Percentiles rank a stretch among this genome's conserved stretches.
These are phyloP conservation scores for Didymosphaeria variabile DNA, from an alignment of 2,329 filamentous ascomycete species.

Conservation along the genomic window DNA sequence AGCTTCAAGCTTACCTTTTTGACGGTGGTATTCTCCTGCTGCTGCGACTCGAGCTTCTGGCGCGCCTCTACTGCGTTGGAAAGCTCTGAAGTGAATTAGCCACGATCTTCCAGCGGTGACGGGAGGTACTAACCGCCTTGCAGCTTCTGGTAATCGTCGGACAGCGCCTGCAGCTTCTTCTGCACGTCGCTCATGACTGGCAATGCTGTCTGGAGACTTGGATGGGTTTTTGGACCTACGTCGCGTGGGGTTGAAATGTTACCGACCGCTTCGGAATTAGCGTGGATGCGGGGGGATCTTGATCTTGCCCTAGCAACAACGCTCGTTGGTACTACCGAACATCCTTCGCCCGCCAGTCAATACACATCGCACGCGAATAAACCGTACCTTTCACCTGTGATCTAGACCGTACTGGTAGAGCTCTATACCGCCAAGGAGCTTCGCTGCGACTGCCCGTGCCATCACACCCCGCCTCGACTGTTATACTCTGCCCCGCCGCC, in stretches of 20 bases:
- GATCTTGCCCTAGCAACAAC: constrained; percentile 25
- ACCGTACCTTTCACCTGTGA: background rate
- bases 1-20: constrained; percentile 69
- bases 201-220: background rate
- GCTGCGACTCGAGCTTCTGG: constrained; percentile 92
- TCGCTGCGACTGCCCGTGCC: background rate
- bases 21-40: constrained; percentile 90
- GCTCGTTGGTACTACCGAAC: background rate
- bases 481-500: background rate
- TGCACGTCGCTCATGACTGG: constrained; percentile 66
- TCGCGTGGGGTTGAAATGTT: constrained; percentile 1
- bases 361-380: background rate
- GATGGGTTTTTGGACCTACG: background rate
- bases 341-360: background rate
- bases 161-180: constrained; percentile 80
- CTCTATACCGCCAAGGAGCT: background rate
- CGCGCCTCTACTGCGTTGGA: constrained; percentile 78
- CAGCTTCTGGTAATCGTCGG: constrained; percentile 86
- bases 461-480: background rate
- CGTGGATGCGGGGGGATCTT: constrained; percentile 19
- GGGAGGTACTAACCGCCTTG: constrained; percentile 71
- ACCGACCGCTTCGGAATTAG: constrained; percentile 9
- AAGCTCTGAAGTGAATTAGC: constrained; percentile 69
- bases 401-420: background rate
- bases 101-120: background rate